Percentiles rank a stretch among this genome's conserved stretches.
phyloP scores from a whole-genome alignment of 2,329 filamentous ascomycete genomes.

The Penicillium concentricum region DNA sequence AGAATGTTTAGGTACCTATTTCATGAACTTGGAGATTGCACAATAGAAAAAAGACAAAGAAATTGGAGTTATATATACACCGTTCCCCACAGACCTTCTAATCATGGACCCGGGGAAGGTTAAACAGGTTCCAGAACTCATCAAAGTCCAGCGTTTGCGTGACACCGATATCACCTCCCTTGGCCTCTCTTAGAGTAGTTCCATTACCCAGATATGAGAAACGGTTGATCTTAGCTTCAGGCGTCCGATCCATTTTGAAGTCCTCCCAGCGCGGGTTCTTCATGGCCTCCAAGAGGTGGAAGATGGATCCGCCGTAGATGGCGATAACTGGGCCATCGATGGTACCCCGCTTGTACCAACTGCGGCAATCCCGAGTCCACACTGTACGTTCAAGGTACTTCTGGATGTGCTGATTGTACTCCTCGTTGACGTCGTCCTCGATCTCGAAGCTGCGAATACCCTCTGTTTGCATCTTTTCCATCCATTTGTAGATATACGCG shows the following conservation, averaged over 20 bases:
- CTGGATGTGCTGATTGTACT: background rate
- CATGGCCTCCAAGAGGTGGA: conserved; percentile 15
- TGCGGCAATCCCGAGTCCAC: background rate
- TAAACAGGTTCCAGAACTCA: background rate
- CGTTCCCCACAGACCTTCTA: background rate
- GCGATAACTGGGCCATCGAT: conserved; percentile 49
- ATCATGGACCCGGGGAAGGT: background rate
- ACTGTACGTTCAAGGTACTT: conserved; percentile 1
- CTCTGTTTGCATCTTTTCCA: conserved; percentile 1
- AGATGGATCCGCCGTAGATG: conserved; percentile 33
- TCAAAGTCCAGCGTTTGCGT: background rate
- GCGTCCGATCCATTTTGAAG: conserved; percentile 52
- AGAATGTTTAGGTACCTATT: too few relatives aligned
- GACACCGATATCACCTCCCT: background rate
- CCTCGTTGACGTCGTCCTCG: background rate
- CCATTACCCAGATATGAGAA: conserved; percentile 56
- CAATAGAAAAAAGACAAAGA: too few relatives aligned
- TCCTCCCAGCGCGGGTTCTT: conserved; percentile 56
- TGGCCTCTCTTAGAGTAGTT: background rate
- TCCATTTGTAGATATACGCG: background rate
- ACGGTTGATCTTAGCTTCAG: conserved; percentile 35
- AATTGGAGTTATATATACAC: background rate
- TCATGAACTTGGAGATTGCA: too few relatives aligned
- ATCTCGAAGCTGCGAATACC: background rate
- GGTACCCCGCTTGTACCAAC: conserved; percentile 37